Conservation (phyloP, 2,329 filamentous ascomycete genomes). For the Neopestalotiopsis sp. region DNA sequence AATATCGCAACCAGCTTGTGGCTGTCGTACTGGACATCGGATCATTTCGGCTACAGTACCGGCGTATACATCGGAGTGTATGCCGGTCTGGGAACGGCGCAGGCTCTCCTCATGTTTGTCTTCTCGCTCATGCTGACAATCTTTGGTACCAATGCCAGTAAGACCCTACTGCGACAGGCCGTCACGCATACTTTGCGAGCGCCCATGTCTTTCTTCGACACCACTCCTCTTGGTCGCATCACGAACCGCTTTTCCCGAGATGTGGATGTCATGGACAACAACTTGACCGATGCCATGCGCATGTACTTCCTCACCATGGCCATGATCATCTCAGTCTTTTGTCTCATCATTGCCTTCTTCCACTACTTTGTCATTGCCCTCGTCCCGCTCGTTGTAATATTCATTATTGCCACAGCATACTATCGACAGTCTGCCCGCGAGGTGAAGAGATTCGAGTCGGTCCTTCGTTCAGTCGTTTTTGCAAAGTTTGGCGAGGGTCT, state of each 20-base stretch:
- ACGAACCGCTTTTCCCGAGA: constrained; percentile 97
- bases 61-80: constrained; percentile 76
- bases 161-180: constrained; percentile 79
- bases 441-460: constrained; percentile 91
- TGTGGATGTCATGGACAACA: constrained; percentile 96
- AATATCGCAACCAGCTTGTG: constrained; percentile 90
- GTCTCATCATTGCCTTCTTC: constrained; percentile 93
- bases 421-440: constrained; percentile 91
- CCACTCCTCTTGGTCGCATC: constrained; percentile 91
- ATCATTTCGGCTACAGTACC: constrained; percentile 70
- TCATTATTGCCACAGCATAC: constrained; percentile 82
- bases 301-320: constrained; percentile 90
- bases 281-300: constrained; percentile 83
- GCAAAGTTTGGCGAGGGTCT: constrained; percentile 91
- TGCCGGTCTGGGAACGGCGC: constrained; percentile 71
- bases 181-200: constrained; percentile 76
- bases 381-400: constrained; percentile 72
- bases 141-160: constrained; percentile 81
- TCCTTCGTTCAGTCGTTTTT: constrained; percentile 86
- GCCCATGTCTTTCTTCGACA: constrained; percentile 94
- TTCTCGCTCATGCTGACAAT: constrained; percentile 82
- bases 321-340: constrained; percentile 83
- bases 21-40: constrained; percentile 91
- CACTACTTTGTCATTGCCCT: constrained; percentile 77
- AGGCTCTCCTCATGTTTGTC: constrained; percentile 77